These are phyloP conservation scores for Metschnikowia peoriensis DNA, from an alignment of 805 yeast species.

Conservation along the genomic window DNA sequence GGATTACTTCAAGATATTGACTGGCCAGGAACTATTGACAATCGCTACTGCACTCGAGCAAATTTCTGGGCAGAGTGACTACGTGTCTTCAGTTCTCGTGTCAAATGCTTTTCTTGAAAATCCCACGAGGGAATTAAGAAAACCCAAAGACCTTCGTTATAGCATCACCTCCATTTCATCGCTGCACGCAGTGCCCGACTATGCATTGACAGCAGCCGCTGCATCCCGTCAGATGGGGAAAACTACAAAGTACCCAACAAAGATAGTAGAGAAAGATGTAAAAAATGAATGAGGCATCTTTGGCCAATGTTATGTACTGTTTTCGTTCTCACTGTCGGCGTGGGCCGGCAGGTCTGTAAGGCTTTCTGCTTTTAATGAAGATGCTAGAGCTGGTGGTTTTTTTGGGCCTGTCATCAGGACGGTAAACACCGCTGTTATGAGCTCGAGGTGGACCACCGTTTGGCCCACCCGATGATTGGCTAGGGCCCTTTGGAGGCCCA, in stretches of 20 bases:
- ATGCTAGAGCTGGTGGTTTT: conserved; percentile 8
- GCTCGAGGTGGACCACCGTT: conserved; percentile 9
- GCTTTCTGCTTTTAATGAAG: conserved; percentile 13
- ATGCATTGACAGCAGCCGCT: background rate
- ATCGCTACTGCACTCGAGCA: conserved; percentile 12
- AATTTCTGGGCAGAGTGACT: background rate
- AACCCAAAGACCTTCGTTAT: conserved; percentile 7
- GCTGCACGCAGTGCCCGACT: background rate
- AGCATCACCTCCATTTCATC: conserved; percentile 8
- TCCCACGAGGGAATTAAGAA: background rate
- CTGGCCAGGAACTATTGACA: conserved; percentile 10
- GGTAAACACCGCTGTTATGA: conserved; percentile 12
- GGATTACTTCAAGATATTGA: conserved; percentile 3
- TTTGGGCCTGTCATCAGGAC: conserved; percentile 7
- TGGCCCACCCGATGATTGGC: background rate
- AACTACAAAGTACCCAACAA: background rate
- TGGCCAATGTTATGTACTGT: background rate
- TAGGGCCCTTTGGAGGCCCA: background rate
- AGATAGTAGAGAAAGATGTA: background rate
- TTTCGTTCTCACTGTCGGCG: background rate
- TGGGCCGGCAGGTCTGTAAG: conserved; percentile 8
- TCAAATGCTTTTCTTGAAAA: background rate
- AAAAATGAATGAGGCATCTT: conserved; percentile 1
- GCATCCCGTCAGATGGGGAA: background rate
- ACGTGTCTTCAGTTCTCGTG: conserved; percentile 2